Evolutionary conservation across 2,329 filamentous ascomycete genomes (phyloP), one percentile per base, ranked within the genome.

Genomic region (Talaromyces sp.): DNA sequence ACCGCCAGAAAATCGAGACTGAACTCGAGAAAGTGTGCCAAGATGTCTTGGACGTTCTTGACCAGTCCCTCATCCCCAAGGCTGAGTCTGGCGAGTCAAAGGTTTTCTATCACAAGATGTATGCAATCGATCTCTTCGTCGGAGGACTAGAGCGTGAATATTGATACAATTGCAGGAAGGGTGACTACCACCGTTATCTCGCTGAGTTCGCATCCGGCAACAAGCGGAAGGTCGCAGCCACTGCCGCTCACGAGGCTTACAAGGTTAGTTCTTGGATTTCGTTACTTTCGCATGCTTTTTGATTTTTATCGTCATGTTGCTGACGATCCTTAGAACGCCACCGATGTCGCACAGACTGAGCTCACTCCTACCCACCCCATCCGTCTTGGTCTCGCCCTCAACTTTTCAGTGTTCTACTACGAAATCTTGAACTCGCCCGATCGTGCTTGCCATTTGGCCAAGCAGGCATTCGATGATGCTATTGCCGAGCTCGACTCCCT

Each of bases 31-130:
- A 95, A 84, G 94, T 97, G 82, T 97, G 93, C 81, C 89, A 96
- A 75, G 93, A 97, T 74, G 94, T 97, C 74, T 88, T 97, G 64
- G 89, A 95, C 70, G 92, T 96, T 69, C 86, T 97, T 60, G 91
- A 97, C 81, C 80, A 93, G 80, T 89, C 93, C 81, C 83, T 97
- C 72, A 97, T 97, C 71, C 89, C 91, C 69, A 94, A 89, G 70
- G 93, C 93, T 69, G 88, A 94, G 83, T 91, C 86, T 72, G 93
- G 92, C 79, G 93, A 97, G 84, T 96, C 91, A 71, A 97, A 97
- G 87, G 93, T 97, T 70, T 97, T 97, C 82, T 97, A 97, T 83
- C 92, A 97, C 89, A 97, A 97, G 88, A 97, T 97, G 91, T 95
- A 78, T 67, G 84, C 74, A 80, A 8, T 19, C 6, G 25, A n/a